Conservation (phyloP, 2,329 filamentous ascomycete genomes). For the Talaromyces sp. region DNA sequence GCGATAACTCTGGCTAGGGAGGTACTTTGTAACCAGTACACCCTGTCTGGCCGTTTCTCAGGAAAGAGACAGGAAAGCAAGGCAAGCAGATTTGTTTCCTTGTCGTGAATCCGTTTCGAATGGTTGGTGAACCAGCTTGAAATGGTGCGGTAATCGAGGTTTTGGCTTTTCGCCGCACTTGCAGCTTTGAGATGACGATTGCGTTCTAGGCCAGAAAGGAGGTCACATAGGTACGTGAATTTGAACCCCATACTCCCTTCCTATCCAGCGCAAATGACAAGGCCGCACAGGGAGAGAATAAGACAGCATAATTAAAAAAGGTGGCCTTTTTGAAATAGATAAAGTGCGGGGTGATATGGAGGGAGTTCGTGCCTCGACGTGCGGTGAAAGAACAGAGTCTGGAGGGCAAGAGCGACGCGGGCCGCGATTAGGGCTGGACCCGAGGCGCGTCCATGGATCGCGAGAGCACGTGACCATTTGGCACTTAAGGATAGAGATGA, state of each 20-base stretch:
- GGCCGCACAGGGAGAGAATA: background rate
- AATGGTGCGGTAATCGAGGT: conserved; percentile 44
- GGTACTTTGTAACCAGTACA: conserved; percentile 63
- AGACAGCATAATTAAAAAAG: conserved; percentile 3
- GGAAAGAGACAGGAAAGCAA: conserved; percentile 73
- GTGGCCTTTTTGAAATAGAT: background rate
- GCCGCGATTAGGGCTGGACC: conserved; percentile 7
- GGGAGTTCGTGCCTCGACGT: background rate
- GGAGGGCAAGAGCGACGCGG: conserved; percentile 1
- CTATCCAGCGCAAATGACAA: background rate
- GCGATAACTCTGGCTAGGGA: conserved; percentile 63
- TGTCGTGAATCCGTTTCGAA: conserved; percentile 51
- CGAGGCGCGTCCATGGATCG: conserved; percentile 24
- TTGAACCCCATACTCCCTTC: conserved; percentile 37
- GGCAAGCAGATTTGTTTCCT: conserved; percentile 55
- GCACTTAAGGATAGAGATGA: background rate
- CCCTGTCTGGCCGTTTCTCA: conserved; percentile 68
- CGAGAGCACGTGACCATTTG: conserved; percentile 27
- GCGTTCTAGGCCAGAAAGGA: conserved; percentile 64
- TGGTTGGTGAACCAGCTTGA: conserved; percentile 66
- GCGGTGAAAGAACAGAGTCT: background rate
- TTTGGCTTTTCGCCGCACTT: conserved; percentile 22
- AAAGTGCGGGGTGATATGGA: background rate
- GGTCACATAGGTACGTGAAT: conserved; percentile 67
- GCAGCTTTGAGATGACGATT: conserved; percentile 34